Base-by-base conservation (phyloP, 345 rosid species). In the Eucalyptus tenuipes region DNA sequence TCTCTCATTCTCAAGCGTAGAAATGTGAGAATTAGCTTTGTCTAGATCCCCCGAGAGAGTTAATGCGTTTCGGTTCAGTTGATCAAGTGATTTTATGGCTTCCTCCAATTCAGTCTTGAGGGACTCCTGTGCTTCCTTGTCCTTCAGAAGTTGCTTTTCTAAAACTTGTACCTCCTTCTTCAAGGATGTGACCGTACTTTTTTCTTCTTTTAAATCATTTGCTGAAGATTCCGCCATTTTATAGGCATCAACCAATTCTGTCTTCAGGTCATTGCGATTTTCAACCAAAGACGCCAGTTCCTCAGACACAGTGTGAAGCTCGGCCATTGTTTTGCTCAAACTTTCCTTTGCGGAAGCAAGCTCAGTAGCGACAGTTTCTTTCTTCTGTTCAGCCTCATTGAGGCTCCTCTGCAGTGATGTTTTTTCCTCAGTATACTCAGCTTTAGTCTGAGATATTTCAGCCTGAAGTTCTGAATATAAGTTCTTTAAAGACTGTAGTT, bases 51-150 rank as follows among this genome's bases (percentile, higher is more conserved):
- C 90, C 49, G 99, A 94, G 88, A 98, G 94, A 48, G 89, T 88
- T 20, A 95, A 53, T 24, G 96, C 93, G 88, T 96, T 97, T 87
- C 89, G 91, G 93, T 94, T 98, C 96, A 96, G 94, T 92, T 94
- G 96, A 89, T 94, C 98, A 5, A 98, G 96, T 55, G 98, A 97
- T 93, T 92, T 97, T 1, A 96, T 96, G 75, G 99, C 97, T 90
- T 96, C 98, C 92, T 98, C 98, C 86, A 98, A 89, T 88, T 95
- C 97, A 47, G 90, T 88, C 94, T 95, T 97, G 75, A 98, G 95
- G 33, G 96, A 93, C 89, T 94, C 94, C 59, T 94, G 94, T 10
- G 93, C 92, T 89, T 95, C 96, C 89, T 89, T 92, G 89, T 97
- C 98, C 89, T 95, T 93, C 84, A 86, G 64, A 49, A 94, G 91